Evolutionary conservation across 768 basidiomycete genomes (phyloP).

Genomic region (Russula vinacea): DNA sequence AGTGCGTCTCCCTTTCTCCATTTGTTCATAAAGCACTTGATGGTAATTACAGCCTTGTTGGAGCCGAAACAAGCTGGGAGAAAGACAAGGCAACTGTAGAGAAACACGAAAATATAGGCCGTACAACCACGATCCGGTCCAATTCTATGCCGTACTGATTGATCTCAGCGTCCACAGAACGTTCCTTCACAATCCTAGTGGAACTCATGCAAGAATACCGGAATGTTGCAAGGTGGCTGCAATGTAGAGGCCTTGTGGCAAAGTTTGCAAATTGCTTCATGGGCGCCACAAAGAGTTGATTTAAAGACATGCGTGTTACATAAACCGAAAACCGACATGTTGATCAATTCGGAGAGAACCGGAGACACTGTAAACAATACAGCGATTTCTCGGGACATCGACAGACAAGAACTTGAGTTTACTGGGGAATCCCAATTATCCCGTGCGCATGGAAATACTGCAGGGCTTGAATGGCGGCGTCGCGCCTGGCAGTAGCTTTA

Average conservation of each 20-base stretch:
- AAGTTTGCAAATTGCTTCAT: no score
- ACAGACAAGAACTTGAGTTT: neutral
- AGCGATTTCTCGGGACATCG: neutral
- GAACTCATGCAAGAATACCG: slow-evolving; percentile 1
- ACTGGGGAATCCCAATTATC: slow-evolving; percentile 2
- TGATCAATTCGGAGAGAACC: no score
- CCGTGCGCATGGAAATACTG: neutral
- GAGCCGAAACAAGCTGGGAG: slow-evolving; percentile 75
- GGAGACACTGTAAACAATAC: no score
- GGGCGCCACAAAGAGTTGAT: slow-evolving; percentile 14
- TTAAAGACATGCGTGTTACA: no score
- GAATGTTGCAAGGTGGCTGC: no score
- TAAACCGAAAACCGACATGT: no score
- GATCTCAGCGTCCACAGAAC: neutral
- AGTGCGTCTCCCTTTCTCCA: neutral
- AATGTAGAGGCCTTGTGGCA: no score
- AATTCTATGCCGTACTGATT: no score
- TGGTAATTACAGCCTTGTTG: slow-evolving; percentile 45
- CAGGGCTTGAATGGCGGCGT: slow-evolving; percentile 7
- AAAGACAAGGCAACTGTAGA: slow-evolving; percentile 79
- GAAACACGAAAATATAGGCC: slow-evolving; percentile 70
- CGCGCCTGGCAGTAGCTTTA: neutral
- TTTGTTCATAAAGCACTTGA: slow-evolving; percentile 15
- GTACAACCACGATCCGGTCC: no score
- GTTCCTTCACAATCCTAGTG: neutral